These are phyloP conservation scores for Malassezia nana DNA, from an alignment of 1,284 basidiomycete species.

Conservation along the genomic window DNA sequence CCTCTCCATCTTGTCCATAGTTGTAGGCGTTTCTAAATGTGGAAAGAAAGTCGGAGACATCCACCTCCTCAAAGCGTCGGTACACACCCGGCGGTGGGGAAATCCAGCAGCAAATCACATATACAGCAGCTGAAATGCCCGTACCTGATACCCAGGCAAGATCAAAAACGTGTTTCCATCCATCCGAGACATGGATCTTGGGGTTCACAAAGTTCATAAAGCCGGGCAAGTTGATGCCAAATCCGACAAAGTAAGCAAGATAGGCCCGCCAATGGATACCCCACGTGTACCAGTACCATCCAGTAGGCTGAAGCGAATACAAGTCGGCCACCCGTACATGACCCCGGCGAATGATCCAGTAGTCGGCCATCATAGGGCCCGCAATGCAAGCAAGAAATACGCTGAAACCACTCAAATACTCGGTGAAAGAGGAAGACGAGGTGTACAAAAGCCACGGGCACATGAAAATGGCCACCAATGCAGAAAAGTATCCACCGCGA, in stretches of 20 bases:
- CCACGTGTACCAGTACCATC: conserved; percentile 64
- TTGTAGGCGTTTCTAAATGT: conserved; percentile 7
- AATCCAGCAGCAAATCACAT: neutral
- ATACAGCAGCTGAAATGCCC: neutral
- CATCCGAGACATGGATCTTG: neutral
- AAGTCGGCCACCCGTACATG: conserved; percentile 64
- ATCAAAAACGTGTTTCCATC: conserved; percentile 8
- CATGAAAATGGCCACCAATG: conserved; percentile 64
- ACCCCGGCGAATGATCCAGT: conserved; percentile 66
- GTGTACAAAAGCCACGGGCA: conserved; percentile 69
- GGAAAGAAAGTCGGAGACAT: neutral
- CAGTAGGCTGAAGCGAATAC: conserved; percentile 51
- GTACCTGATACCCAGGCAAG: conserved; percentile 11
- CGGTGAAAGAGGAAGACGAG: conserved; percentile 65
- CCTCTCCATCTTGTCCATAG: conserved; percentile 3
- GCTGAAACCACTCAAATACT: conserved; percentile 65
- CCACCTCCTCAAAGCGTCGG: conserved; percentile 9
- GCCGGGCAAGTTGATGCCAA: conserved; percentile 71
- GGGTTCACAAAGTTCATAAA: conserved; percentile 33
- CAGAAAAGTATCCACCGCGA: conserved; percentile 68
- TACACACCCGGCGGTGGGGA: conserved; percentile 2
- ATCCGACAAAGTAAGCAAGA: conserved; percentile 62
- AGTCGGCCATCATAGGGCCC: conserved; percentile 54
- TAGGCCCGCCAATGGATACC: conserved; percentile 61
- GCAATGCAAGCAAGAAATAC: conserved; percentile 49